These are phyloP conservation scores for Fonsecaea pugnacius DNA, from an alignment of 2,329 filamentous ascomycete species.

Conservation along the genomic window DNA sequence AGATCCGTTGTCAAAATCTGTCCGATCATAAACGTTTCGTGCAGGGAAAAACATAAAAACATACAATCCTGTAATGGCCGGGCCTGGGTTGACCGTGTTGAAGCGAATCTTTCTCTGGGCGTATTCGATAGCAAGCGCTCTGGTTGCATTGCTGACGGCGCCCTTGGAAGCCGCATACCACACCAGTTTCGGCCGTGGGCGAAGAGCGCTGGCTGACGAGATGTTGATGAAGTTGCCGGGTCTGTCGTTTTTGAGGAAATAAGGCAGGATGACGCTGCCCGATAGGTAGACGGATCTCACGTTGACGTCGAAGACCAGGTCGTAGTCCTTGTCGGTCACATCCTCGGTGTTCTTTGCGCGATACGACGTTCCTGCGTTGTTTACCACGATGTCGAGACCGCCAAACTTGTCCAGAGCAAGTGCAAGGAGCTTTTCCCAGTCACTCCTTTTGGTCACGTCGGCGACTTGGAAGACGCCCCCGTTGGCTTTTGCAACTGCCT, in stretches of 20 bases:
- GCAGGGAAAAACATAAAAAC: conserved; percentile 8
- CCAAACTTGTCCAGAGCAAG: conserved; percentile 49
- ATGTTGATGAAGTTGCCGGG: conserved; percentile 33
- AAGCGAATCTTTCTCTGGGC: conserved; percentile 73
- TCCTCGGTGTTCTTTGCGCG: conserved; percentile 49
- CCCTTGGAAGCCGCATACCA: conserved; percentile 66
- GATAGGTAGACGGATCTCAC: conserved; percentile 33
- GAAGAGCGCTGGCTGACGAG: conserved; percentile 29
- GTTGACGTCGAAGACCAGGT: conserved; percentile 55
- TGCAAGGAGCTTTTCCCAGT: conserved; percentile 44
- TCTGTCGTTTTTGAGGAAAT: conserved; percentile 29
- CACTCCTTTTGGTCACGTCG: conserved; percentile 31
- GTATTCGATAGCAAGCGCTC: conserved; percentile 73
- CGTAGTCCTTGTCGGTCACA: conserved; percentile 53
- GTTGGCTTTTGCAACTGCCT: conserved; percentile 27
- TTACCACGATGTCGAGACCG: conserved; percentile 56
- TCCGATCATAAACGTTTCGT: conserved; percentile 47
- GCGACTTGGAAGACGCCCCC: conserved; percentile 27
- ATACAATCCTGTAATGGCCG: conserved; percentile 60
- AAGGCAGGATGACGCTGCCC: conserved; percentile 31
- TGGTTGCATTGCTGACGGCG: conserved; percentile 66
- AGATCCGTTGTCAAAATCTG: conserved; percentile 36
- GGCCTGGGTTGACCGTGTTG: conserved; percentile 69
- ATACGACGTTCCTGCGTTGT: conserved; percentile 56
- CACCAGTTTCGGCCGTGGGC: conserved; percentile 31